Percentiles rank a stretch among this genome's conserved stretches.
Conservation (phyloP, 2,329 filamentous ascomycete genomes). For the Triangularia verruculosa region DNA sequence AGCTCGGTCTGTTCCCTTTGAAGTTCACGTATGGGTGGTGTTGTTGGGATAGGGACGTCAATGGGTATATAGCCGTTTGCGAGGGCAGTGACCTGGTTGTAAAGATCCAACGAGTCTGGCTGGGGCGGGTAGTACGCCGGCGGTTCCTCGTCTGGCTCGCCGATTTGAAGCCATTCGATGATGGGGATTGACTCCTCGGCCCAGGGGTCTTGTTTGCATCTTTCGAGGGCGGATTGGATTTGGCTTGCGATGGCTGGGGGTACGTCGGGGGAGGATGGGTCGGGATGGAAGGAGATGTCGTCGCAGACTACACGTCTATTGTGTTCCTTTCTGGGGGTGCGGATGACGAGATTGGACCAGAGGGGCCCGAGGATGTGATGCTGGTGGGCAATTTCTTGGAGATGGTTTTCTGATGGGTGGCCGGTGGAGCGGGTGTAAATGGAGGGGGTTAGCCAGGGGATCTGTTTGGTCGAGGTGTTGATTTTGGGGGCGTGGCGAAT, state of each 20-base stretch:
- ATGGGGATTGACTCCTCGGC: background rate
- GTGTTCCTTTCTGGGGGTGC: background rate
- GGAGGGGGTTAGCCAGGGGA: constrained; percentile 50
- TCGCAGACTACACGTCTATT: background rate
- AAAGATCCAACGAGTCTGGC: background rate
- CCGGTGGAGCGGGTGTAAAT: constrained; percentile 44
- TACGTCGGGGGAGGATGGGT: background rate
- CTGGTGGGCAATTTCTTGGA: constrained; percentile 34
- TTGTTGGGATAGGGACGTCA: background rate
- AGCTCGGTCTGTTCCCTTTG: too few relatives aligned
- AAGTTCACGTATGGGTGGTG: background rate
- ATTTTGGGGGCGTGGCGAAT: constrained; percentile 68
- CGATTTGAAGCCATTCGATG: background rate
- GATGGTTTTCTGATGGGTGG: constrained; percentile 34
- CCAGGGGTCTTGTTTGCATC: background rate
- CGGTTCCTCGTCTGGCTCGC: background rate
- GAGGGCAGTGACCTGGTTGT: background rate
- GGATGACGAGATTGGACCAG: background rate
- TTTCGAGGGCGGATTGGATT: background rate
- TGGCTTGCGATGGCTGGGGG: background rate
- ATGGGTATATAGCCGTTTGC: background rate
- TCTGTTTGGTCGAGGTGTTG: constrained; percentile 56
- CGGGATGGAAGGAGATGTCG: background rate
- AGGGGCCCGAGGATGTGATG: background rate
- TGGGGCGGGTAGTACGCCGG: background rate